phyloP scores from a whole-genome alignment of 2,329 filamentous ascomycete genomes.

The Magnaporthiopsis incrustans region DNA sequence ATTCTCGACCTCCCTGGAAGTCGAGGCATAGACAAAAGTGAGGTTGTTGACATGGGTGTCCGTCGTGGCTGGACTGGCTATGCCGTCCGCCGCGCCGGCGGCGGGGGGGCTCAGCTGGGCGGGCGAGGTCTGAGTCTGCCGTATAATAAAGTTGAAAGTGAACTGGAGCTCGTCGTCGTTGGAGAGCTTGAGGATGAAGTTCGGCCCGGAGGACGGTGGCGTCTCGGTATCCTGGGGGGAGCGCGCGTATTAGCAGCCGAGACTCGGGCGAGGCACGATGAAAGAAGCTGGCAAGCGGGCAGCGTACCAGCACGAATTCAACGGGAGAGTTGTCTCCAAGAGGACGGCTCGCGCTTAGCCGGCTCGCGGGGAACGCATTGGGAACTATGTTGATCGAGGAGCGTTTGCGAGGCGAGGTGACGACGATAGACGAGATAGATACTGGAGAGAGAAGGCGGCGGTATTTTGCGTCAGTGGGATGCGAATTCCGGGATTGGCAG shows the following conservation, averaged over 20 bases:
- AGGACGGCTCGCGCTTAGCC: conserved; percentile 65
- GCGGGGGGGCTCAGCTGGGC: conserved; percentile 19
- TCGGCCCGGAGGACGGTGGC: conserved; percentile 42
- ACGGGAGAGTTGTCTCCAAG: conserved; percentile 66
- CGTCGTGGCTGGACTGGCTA: conserved; percentile 36
- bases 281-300: conserved; percentile 7
- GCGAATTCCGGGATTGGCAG: conserved; percentile 9
- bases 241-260: conserved; percentile 2
- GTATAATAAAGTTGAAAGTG: conserved; percentile 82
- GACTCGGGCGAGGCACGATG: neutral
- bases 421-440: conserved; percentile 72
- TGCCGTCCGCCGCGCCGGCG: conserved; percentile 39
- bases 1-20: conserved; percentile 80
- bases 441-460: conserved; percentile 46
- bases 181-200: conserved; percentile 76
- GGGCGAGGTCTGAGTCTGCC: conserved; percentile 33
- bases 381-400: conserved; percentile 70
- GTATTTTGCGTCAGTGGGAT: neutral
- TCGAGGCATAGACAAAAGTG: conserved; percentile 88
- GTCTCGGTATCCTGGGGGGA: conserved; percentile 65
- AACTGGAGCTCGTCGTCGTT: conserved; percentile 92
- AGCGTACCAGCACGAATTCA: conserved; percentile 81
- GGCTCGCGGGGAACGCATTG: conserved; percentile 79
- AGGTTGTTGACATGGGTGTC: conserved; percentile 82
- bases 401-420: conserved; percentile 73